Conservation (phyloP, 306 rosid species). For the Abrus precatorius region DNA sequence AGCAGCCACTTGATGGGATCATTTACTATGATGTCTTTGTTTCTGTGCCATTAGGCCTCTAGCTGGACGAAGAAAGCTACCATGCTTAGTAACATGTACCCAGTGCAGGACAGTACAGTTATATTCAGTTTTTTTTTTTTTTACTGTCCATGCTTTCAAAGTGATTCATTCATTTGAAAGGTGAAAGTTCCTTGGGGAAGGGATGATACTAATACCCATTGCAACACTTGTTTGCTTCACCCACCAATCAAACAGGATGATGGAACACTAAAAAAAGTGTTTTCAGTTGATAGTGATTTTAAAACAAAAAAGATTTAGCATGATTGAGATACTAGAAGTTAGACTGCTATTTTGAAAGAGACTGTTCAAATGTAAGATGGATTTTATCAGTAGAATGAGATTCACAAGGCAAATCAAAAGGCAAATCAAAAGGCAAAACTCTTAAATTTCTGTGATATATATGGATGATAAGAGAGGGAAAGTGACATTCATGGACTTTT, state of each 20-base stretch:
- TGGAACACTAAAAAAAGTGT: slow-evolving; percentile 43
- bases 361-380: slow-evolving; percentile 49
- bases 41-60: slow-evolving; percentile 19
- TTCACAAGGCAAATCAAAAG: slow-evolving; percentile 40
- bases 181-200: slow-evolving; percentile 27
- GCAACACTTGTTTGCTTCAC: slow-evolving; percentile 33
- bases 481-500: slow-evolving; percentile 58
- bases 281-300: slow-evolving; percentile 49
- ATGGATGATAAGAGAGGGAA: slow-evolving; percentile 50
- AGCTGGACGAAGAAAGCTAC: slow-evolving; percentile 31
- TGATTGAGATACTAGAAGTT: slow-evolving; percentile 66
- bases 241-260: slow-evolving; percentile 50
- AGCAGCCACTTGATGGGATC: slow-evolving; percentile 12
- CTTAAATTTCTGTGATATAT: slow-evolving; percentile 33
- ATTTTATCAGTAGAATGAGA: slow-evolving; percentile 50
- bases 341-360: slow-evolving; percentile 61
- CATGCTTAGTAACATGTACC: slow-evolving; percentile 10
- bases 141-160: slow-evolving; percentile 12
- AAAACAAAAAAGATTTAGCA: slow-evolving; percentile 52
- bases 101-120: background rate
- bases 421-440: slow-evolving; percentile 46
- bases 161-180: slow-evolving; percentile 31
- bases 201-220: slow-evolving; percentile 15
- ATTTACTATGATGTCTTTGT: slow-evolving; percentile 26
- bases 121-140: background rate